Evolutionary conservation across 2,329 filamentous ascomycete genomes (phyloP).

Genomic region (Rhynchosporium graminicola): DNA sequence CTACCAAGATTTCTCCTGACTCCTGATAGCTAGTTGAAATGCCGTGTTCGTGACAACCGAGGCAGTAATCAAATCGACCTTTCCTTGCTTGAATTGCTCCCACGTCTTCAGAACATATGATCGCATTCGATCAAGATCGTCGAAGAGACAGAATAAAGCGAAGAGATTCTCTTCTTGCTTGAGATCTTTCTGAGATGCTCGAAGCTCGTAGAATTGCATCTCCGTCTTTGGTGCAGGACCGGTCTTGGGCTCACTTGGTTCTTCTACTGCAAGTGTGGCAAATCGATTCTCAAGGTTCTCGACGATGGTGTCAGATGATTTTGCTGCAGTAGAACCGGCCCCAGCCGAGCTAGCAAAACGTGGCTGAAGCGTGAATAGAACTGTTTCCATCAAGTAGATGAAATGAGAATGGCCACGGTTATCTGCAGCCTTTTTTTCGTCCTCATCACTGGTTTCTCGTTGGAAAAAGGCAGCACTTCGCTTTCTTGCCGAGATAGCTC

Average conservation of each 20-base stretch:
- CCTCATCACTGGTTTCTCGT: background rate
- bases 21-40: constrained; percentile 20
- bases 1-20: constrained; percentile 11
- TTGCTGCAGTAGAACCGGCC: background rate
- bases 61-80: constrained; percentile 21
- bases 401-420: constrained; percentile 24
- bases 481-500: constrained; percentile 23
- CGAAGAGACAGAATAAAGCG: constrained; percentile 21
- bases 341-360: constrained; percentile 12
- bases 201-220: background rate
- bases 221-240: background rate
- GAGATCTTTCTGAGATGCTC: background rate
- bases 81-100: constrained; percentile 7
- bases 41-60: constrained; percentile 21
- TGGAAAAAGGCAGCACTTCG: constrained; percentile 16
- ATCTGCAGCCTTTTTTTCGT: background rate
- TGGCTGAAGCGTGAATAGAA: constrained; percentile 23
- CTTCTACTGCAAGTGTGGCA: constrained; percentile 22
- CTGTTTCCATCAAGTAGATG: constrained; percentile 23
- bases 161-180: constrained; percentile 21
- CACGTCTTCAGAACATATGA: constrained; percentile 13
- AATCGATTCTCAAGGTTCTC: constrained; percentile 24
- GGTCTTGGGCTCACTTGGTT: constrained; percentile 9
- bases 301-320: background rate
- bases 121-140: constrained; percentile 18